A percentile compares a stretch with the other conserved stretches of the same genome.
phyloP scores from a whole-genome alignment of 2,329 filamentous ascomycete species.

The Teratosphaeria nubilosa region DNA sequence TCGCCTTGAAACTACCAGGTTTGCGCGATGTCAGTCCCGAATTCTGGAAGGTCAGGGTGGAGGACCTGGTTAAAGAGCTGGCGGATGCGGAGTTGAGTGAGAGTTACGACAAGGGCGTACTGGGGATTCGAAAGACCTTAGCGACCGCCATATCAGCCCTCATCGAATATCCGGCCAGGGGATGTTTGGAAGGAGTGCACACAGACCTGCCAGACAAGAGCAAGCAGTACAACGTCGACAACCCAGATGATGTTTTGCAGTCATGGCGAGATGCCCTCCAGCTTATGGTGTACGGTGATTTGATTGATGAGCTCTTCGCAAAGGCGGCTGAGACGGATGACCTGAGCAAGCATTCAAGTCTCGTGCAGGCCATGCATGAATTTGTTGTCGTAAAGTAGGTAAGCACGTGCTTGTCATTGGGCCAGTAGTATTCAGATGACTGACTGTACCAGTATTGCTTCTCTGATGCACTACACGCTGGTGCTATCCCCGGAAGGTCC shows the following conservation, averaged over 20 bases:
- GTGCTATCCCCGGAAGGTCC: conserved; percentile 65
- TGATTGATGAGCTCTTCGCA: conserved; percentile 56
- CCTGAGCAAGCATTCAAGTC: conserved; percentile 52
- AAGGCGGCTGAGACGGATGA: conserved; percentile 51
- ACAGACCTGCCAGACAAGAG: conserved; percentile 22
- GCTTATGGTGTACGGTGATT: conserved; percentile 55
- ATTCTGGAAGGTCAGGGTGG: conserved; percentile 56
- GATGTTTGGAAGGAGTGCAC: conserved; percentile 52
- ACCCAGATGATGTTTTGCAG: conserved; percentile 49
- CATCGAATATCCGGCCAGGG: conserved; percentile 59
- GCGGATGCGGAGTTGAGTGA: conserved; percentile 63
- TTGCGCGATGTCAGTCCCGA: conserved; percentile 51
- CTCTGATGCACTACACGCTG: conserved; percentile 63
- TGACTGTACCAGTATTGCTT: conserved; percentile 49
- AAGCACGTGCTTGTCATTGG: not conserved
- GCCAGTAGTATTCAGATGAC: not conserved
- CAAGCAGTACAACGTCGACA: conserved; percentile 46
- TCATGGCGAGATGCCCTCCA: conserved; percentile 60
- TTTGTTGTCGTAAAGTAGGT: conserved; percentile 60
- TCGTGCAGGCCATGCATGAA: conserved; percentile 55
- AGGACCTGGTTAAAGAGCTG: conserved; percentile 51
- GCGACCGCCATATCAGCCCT: conserved; percentile 61
- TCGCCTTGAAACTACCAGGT: conserved; percentile 50
- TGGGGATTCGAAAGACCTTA: conserved; percentile 65
- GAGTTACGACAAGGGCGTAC: conserved; percentile 68